These are phyloP conservation scores for Dissophora ornata DNA, from an alignment of 192 early-diverging fungal species.

Conservation along the genomic window DNA sequence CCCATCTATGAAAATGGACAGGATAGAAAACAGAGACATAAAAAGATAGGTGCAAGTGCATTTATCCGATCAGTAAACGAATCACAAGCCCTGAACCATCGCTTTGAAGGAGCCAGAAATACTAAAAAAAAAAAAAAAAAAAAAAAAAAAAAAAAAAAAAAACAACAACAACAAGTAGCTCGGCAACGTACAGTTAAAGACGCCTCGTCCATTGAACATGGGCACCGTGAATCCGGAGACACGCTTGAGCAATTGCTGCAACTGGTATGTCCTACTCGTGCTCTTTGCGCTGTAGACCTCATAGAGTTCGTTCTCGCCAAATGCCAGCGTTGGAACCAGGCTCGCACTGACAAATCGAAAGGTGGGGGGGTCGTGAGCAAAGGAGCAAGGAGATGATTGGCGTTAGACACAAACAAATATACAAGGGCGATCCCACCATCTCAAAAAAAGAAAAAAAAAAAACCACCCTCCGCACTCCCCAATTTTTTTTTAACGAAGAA, in stretches of 20 bases:
- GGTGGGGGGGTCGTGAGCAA: too few relatives aligned
- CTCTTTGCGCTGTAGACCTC: conserved; percentile 74
- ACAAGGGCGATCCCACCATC: too few relatives aligned
- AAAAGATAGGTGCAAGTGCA: too few relatives aligned
- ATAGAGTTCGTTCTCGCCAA: conserved; percentile 94
- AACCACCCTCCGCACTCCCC: too few relatives aligned
- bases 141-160: neutral
- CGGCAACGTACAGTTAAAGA: conserved; percentile 81
- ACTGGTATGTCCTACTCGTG: conserved; percentile 66
- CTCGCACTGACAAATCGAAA: conserved; percentile 57
- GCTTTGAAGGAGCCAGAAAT: conserved; percentile 11
- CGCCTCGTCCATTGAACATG: conserved; percentile 84
- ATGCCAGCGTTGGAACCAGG: conserved; percentile 89
- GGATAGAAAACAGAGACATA: neutral
- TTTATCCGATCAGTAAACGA: too few relatives aligned
- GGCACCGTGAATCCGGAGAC: conserved; percentile 75
- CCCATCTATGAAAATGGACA: conserved; percentile 45
- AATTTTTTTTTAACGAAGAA: too few relatives aligned
- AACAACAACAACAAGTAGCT: too few relatives aligned
- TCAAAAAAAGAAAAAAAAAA: conserved; percentile 1
- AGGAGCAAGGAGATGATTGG: too few relatives aligned
- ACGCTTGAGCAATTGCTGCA: conserved; percentile 77
- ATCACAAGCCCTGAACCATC: too few relatives aligned
- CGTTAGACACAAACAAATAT: too few relatives aligned
- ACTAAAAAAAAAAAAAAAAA: too few relatives aligned